A percentile compares a stretch with the other conserved stretches of the same genome.
Conservation (phyloP, 139 green algal species). For the Chlorella sp. region DNA sequence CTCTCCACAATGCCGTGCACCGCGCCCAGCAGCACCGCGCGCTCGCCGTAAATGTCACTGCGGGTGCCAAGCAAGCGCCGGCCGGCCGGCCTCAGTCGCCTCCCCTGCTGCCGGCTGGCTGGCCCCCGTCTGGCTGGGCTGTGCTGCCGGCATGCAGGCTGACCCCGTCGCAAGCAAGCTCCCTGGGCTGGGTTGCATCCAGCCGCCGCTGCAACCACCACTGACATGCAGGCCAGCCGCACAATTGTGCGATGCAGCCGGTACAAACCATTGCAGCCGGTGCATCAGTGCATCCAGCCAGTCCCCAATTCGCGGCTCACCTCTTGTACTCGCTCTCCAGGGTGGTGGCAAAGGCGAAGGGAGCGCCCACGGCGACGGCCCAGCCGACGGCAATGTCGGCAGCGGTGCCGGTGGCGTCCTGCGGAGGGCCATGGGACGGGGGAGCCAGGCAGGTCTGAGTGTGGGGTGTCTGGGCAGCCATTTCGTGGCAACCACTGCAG, state of each 20-base stretch:
- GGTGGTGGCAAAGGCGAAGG: slow-evolving; percentile 98
- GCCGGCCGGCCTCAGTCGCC: background rate
- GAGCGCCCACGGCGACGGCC: slow-evolving; percentile 94
- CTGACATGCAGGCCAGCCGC: no score
- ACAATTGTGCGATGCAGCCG: no score
- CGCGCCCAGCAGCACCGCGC: slow-evolving; percentile 95
- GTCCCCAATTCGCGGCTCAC: background rate
- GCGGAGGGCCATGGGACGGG: background rate
- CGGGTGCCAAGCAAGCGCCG: background rate
- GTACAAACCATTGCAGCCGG: no score
- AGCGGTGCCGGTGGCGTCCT: slow-evolving; percentile 94
- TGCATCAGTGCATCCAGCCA: background rate
- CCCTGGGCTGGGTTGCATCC: no score
- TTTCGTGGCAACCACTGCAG: no score
- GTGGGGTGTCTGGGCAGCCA: no score
- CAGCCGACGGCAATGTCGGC: slow-evolving; percentile 97
- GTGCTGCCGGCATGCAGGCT: no score
- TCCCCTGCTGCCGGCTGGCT: background rate
- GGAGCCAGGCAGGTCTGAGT: no score
- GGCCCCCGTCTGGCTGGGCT: no score
- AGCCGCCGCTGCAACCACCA: background rate
- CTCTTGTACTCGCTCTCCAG: slow-evolving; percentile 98
- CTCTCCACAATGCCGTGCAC: slow-evolving; percentile 99
- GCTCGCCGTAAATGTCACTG: slow-evolving; percentile 98
- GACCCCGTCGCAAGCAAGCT: no score